phyloP scores from a whole-genome alignment of 306 rosid species.

The Prunus mume region DNA sequence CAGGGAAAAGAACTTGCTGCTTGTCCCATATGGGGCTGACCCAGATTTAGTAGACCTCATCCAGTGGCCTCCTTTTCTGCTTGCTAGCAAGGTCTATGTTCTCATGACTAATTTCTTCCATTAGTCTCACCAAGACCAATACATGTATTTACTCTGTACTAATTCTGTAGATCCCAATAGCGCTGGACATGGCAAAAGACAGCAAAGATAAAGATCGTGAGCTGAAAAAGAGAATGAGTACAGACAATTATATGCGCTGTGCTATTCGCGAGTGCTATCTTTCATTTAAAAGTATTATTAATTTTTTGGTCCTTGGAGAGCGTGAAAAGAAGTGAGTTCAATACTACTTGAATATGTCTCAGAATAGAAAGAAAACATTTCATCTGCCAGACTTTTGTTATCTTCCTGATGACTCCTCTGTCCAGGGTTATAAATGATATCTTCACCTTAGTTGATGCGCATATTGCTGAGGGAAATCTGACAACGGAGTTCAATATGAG shows the following conservation, averaged over 20 bases:
- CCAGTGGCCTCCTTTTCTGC: slow-evolving; percentile 99
- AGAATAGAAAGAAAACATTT: slow-evolving; percentile 17
- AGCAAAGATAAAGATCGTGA: slow-evolving; percentile 68
- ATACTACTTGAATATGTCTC: slow-evolving; percentile 14
- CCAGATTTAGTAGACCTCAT: slow-evolving; percentile 57
- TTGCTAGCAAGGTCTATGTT: slow-evolving; percentile 86
- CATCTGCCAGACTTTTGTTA: slow-evolving; percentile 9
- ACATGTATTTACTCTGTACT: slow-evolving; percentile 8
- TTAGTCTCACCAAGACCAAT: background rate
- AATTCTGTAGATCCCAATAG: slow-evolving; percentile 77
- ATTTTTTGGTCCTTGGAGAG: slow-evolving; percentile 65
- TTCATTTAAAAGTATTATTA: slow-evolving; percentile 63
- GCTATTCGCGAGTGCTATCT: slow-evolving; percentile 85
- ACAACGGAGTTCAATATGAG: slow-evolving; percentile 58
- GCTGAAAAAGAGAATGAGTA: slow-evolving; percentile 67
- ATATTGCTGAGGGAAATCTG: slow-evolving; percentile 25
- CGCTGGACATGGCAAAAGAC: slow-evolving; percentile 91
- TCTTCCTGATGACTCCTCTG: slow-evolving; percentile 26
- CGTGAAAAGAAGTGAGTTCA: slow-evolving; percentile 65
- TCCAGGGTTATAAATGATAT: slow-evolving; percentile 70
- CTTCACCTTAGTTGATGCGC: slow-evolving; percentile 60
- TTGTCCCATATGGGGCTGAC: slow-evolving; percentile 87
- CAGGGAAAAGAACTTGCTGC: slow-evolving; percentile 94
- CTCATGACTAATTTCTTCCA: slow-evolving; percentile 17
- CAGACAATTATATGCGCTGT: slow-evolving; percentile 73